Conservation (phyloP, 73 alveolate species). For the Diophrys sp. region DNA sequence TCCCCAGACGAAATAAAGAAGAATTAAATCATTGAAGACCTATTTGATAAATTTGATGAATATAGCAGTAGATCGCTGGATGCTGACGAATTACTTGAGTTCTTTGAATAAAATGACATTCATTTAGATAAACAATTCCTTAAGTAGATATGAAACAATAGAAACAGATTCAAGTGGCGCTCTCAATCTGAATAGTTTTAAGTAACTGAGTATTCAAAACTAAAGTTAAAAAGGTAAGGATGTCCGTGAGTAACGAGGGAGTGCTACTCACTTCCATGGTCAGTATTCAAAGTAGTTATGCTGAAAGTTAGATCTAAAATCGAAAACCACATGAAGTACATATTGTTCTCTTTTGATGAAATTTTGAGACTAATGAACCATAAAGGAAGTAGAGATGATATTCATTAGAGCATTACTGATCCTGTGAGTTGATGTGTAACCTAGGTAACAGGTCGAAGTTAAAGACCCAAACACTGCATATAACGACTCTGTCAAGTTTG, state of each 20-base stretch:
- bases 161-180: neutral
- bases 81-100: neutral
- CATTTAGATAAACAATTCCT: neutral
- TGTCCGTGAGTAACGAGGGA: no score
- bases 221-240: neutral
- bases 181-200: neutral
- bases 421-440: neutral
- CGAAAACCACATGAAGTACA: neutral
- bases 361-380: neutral
- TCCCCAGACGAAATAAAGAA: neutral
- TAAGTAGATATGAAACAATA: neutral
- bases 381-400: neutral
- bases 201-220: neutral
- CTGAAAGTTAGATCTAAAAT: neutral
- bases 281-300: neutral
- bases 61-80: neutral
- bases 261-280: no score
- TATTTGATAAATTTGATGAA: neutral
- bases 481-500: neutral
- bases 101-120: neutral
- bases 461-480: neutral
- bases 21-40: neutral
- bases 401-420: neutral
- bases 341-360: neutral
- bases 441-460: neutral